Evolutionary conservation across 768 basidiomycete species (phyloP), one percentile per base, ranked within the genome.

Genomic region (Amanita fuliginea): DNA sequence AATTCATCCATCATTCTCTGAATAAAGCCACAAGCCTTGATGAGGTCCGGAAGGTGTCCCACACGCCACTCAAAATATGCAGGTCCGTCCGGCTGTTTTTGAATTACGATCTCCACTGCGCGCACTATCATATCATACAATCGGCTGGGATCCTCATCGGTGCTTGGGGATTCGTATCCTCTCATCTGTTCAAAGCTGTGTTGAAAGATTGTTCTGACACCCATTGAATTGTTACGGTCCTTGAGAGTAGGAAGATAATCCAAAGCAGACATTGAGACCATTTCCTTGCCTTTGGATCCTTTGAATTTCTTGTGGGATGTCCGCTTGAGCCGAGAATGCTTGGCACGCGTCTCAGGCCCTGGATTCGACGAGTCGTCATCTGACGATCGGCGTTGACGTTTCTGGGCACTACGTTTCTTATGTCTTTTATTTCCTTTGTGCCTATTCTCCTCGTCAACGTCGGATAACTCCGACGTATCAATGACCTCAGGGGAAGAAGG

Each of bases 1-100:
- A 68, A 73, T 42, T 67, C 64, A 44, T 76, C 70, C 26, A 76
- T 60, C 60, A 74, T 68, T 28, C 68, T 59, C 53, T 78, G 70
- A 36, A 83, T 70, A 56, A 79, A 74, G 13, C 58, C 57, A 53
- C 78, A 85, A 55, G 76, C 74, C 34, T 65, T 64, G 49, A 78
- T 47, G 28, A 76, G 60, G 36, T 70, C 72, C 10, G 49, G 22
- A 42, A 53, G 46, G 6, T 43, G 42, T 26, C 48, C 45, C 13
- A 47, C 19, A n/a, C 49, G 55, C 42, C 51, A 51, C 16, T 44
- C 60, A 60, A 74, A 78, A 55, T 74, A 80, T 8, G 65, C 64
- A 7, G 53, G 49, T 70, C 74, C 81, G 19, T 57, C 65, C 2
- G 62, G 55, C 50, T 80, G 73, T 26, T 70, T 61, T 51, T 70